Base-by-base conservation (phyloP, 257 asterid genomes). In the Rauvolfia tetraphylla region DNA sequence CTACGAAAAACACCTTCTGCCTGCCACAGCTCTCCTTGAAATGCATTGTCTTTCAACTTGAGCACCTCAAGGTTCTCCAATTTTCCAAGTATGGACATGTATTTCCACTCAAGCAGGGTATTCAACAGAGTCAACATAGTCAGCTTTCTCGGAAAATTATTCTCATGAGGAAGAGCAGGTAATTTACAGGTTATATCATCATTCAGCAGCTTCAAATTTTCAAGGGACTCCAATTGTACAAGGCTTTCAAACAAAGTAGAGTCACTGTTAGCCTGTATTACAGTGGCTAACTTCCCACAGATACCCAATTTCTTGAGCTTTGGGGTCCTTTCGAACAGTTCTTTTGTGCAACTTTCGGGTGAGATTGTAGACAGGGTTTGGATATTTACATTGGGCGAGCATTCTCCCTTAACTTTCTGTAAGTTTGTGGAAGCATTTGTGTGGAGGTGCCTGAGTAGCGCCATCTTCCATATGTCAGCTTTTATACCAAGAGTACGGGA, bases 81-180 rank as follows among this genome's bases (percentile, higher is more conserved):
- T 78, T 68, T 29, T 15, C 86, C 89, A 5, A 87, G 76, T 27
- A 68, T 73, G 22, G 79, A 17, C 82, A 87, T 80, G 31, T 85
- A 76, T 0, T 36, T 27, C 91, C 91, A 87, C 1, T 76, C 74
- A 0, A 87, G 83, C 66, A 62, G 68, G 0, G 87, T 85, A 1
- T 63, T 68, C 33, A 71, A 36, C 54, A 87, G 36, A 4, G 81
- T 76, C 38, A 75, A 73, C 58, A 31, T 80, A 22, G 67, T 68
- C 25, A 80, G 62, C 56, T 75, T 80, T 44, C 76, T 68, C 46
- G 83, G 71, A 69, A 80, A 75, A 51, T 58, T 80, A 25, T 68
- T 53, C 57, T 65, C 75, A 29, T 66, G 33, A 74, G 44, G 72
- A 67, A 79, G 69, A 0, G 1, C 31, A 72, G 34, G 76, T 36